A percentile compares a stretch with the other conserved stretches of the same genome.
These are phyloP conservation scores for Stephania japonica DNA, from an alignment of 164 flowering plant genomes.

Conservation along the genomic window DNA sequence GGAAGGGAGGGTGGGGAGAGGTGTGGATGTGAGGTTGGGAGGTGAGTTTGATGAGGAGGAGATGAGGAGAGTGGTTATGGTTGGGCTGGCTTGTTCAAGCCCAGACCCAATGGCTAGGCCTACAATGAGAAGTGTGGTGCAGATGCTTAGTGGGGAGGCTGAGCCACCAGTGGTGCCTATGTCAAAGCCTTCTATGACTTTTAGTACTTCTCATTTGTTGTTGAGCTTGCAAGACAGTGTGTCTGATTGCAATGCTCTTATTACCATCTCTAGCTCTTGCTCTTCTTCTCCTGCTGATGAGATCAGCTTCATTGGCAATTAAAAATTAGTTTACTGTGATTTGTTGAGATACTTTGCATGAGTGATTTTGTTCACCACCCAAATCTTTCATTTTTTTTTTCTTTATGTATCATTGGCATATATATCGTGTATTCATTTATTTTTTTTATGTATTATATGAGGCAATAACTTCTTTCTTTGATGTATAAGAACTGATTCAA, in stretches of 20 bases:
- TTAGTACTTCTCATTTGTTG: slow-evolving; percentile 56
- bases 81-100: slow-evolving; percentile 75
- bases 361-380: background rate
- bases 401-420: background rate
- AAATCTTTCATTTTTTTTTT: background rate
- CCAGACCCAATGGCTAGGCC: slow-evolving; percentile 80
- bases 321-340: slow-evolving; percentile 4
- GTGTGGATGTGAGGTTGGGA: slow-evolving; percentile 51
- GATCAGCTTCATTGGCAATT: slow-evolving; percentile 16
- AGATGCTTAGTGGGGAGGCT: slow-evolving; percentile 70
- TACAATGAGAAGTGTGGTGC: slow-evolving; percentile 75
- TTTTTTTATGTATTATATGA: background rate
- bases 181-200: slow-evolving; percentile 57
- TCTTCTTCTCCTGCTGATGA: slow-evolving; percentile 54
- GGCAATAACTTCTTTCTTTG: background rate
- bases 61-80: slow-evolving; percentile 54
- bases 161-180: slow-evolving; percentile 63
- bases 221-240: slow-evolving; percentile 76
- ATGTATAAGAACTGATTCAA: no score
- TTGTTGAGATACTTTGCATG: background rate
- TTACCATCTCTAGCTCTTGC: slow-evolving; percentile 42
- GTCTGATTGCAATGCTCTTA: slow-evolving; percentile 59
- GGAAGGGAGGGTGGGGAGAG: slow-evolving; percentile 48
- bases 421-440: background rate
- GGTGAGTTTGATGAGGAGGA: slow-evolving; percentile 59